Conservation (phyloP, 2,329 filamentous ascomycete genomes). For the Bipolaris sorokiniana region DNA sequence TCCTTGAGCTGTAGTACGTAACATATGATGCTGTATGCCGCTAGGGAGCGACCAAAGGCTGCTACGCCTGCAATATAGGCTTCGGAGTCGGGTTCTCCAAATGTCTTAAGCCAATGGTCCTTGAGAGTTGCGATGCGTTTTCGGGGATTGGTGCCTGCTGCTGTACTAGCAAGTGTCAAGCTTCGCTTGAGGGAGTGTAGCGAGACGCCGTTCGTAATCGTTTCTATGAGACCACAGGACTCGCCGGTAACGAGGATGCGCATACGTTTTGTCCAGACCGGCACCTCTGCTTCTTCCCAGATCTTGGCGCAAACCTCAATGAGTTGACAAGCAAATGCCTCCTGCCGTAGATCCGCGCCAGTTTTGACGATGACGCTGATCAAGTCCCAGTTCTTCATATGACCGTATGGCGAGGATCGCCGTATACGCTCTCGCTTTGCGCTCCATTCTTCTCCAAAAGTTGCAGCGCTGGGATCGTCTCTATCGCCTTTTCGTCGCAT, state of each 20-base stretch:
- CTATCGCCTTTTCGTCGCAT: slow-evolving; percentile 81
- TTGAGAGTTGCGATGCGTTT: slow-evolving; percentile 79
- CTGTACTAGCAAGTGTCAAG: slow-evolving; percentile 75
- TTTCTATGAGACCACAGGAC: slow-evolving; percentile 83
- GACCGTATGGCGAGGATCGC: slow-evolving; percentile 82
- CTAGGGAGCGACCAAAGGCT: slow-evolving; percentile 80
- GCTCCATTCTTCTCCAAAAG: slow-evolving; percentile 86
- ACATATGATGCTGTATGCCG: slow-evolving; percentile 83
- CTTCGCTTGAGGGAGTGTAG: slow-evolving; percentile 83
- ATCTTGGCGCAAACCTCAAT: slow-evolving; percentile 83
- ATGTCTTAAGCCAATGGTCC: slow-evolving; percentile 81
- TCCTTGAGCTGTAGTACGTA: slow-evolving; percentile 87
- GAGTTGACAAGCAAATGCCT: slow-evolving; percentile 85
- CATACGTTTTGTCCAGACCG: slow-evolving; percentile 91
- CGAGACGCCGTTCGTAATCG: slow-evolving; percentile 87
- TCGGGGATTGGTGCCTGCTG: slow-evolving; percentile 73
- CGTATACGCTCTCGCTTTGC: slow-evolving; percentile 83
- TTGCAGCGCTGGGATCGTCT: slow-evolving; percentile 83
- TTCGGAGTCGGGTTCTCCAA: slow-evolving; percentile 72
- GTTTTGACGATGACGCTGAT: slow-evolving; percentile 89
- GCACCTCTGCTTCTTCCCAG: slow-evolving; percentile 74
- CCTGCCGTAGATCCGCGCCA: slow-evolving; percentile 79
- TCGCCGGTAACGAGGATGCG: slow-evolving; percentile 85
- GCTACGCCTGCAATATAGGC: slow-evolving; percentile 74
- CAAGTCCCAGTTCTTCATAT: slow-evolving; percentile 90